Base-by-base conservation (phyloP, 345 rosid species). In the Heritiera fomes region DNA sequence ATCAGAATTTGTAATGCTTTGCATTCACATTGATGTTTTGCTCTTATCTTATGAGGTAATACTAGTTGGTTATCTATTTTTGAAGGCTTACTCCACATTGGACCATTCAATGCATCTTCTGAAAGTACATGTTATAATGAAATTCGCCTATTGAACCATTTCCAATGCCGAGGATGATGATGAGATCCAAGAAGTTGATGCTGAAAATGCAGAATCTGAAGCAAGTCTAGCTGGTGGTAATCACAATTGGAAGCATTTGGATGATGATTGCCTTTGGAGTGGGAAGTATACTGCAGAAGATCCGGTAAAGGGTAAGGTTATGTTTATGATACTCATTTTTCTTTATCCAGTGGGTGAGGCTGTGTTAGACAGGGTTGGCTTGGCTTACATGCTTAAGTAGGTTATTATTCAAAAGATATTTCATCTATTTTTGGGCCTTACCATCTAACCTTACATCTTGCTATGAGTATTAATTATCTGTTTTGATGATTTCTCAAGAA, bases 231-330 rank as follows among this genome's bases (percentile, higher is more conserved):
- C 80, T 69, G 82, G 80, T 81, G 94, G 86, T 67, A 83, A 84
- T 53, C 90, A 68, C 55, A 86, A 56, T 78, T 90, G 82, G 76
- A 82, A 86, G 47, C 94, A 88, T 17, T 94, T 97, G 99, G 99
- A 96, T 87, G 98, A 92, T 82, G 97, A 90, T 83, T 96, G 97
- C 80, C 98, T 98, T 79, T 96, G 99, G 98, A 94, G 96, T 79
- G 97, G 91, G 88, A 92, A 98, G 99, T 94, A 92, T 84, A 92
- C 97, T 78, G 94, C 97, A 8, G 99, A 93, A 88, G 93, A 95
- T 85, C 97, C 93, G 11, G 80, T 95, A 62, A 87, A 86, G 90
- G 98, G 99, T 92, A 82, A n/a, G 77, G 73, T 71, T 56, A 18
- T 64, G 46, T 73, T 65, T 68, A 17, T 46, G 64, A 60, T 75